phyloP scores from a whole-genome alignment of 2,329 filamentous ascomycete species.

The Colletotrichum kahawae region DNA sequence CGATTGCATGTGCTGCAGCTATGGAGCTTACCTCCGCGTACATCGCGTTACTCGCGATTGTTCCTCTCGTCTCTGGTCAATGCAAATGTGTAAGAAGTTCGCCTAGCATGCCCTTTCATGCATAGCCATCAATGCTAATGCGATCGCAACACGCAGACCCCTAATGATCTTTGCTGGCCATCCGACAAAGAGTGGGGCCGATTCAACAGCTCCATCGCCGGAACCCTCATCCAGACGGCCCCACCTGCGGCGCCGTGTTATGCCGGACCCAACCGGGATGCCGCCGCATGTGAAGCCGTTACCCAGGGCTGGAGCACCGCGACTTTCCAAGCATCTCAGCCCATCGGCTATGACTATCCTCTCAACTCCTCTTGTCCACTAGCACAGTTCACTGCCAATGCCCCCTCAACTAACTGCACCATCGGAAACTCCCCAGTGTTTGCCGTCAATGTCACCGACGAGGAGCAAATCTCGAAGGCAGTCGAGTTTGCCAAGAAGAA shows the following conservation, averaged over 20 bases:
- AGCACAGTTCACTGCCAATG: neutral
- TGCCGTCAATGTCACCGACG: neutral
- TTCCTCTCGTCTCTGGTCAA: neutral
- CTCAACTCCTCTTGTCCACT: neutral
- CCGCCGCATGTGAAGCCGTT: neutral
- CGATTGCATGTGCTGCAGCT: neutral
- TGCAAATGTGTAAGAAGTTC: constrained; percentile 2
- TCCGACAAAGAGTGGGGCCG: constrained; percentile 43
- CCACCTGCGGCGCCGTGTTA: constrained; percentile 44
- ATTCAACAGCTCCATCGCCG: constrained; percentile 56
- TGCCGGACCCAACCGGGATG: neutral
- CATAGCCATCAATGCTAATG: neutral
- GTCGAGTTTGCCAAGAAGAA: constrained; percentile 37
- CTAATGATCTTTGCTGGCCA: constrained; percentile 57
- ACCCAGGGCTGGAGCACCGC: neutral
- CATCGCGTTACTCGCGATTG: neutral
- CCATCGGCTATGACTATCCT: constrained; percentile 1
- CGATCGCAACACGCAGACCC: neutral
- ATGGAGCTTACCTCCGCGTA: neutral
- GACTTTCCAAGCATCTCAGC: neutral
- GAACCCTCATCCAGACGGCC: constrained; percentile 52
- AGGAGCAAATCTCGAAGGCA: neutral
- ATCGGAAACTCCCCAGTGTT: constrained; percentile 43
- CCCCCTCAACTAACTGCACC: constrained; percentile 30
- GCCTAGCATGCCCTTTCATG: too few relatives aligned